Base-by-base conservation (phyloP, 106 monocot genomes). In the Acorus calamus region DNA sequence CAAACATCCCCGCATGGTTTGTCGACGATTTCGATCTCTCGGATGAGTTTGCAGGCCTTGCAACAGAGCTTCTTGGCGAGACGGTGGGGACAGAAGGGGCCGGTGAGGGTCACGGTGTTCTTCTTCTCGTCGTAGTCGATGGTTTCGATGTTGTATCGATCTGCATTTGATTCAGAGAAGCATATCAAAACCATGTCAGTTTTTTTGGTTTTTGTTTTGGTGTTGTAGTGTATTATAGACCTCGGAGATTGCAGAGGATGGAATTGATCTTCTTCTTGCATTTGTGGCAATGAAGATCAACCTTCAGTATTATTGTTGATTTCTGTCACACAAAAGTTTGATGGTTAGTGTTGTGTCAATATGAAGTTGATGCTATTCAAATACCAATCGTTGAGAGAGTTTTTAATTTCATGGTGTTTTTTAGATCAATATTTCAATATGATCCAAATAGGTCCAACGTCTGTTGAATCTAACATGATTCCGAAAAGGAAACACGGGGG, bases 41-140 rank as follows among this genome's bases (percentile, higher is more conserved):
- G 77, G 59, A 83, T 86, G 28, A 86, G 65, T 46, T 69, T 77
- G 55, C 82, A 51, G 4, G 79, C 86, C 46, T 76, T 76, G 79
- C 76, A 76, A 9, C 14, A 47, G 4, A 86, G 76, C 67, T 79
- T 86, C 50, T 63, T 68, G 13, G 46, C 64, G 3, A 86, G 47
- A 12, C 14, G 57, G 2, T 79, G 50, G 49, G 86, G 79, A 60
- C 80, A 76, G 51, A 86, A 83, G 0, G 76, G 79, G 8, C 86
- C 86, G 2, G 86, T 77, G 13, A 86, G 52, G 4, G 70, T 77
- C 46, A 86, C 86, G 4, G 66, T 74, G 55, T 82, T 82, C 55
- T 62, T 86, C 76, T 79, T 80, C 57, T 77, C 79, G 11, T 83
- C 82, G 46, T 61, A 86, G 14, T 14, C 60, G 56, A 72, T 73